These are phyloP conservation scores for Cryphonectria radicalis DNA, from an alignment of 2,329 filamentous ascomycete species.

Conservation along the genomic window DNA sequence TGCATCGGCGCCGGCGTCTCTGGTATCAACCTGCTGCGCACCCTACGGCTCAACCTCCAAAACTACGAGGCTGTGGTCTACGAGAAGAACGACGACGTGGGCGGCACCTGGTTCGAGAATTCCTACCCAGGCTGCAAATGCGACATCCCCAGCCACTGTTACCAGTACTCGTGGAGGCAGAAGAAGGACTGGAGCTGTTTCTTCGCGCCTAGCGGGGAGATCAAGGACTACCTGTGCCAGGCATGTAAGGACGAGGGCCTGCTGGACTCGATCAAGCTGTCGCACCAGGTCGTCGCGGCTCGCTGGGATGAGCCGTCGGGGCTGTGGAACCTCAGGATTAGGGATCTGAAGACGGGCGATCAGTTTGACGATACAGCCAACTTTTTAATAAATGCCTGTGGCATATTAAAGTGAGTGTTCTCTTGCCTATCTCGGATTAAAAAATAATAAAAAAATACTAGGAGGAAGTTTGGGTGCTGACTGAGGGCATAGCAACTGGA, in stretches of 20 bases:
- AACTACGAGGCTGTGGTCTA: conserved; percentile 55
- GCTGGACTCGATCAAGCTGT: conserved; percentile 47
- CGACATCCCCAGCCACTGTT: conserved; percentile 63
- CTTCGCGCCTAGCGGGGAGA: conserved; percentile 59
- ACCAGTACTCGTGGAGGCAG: conserved; percentile 64
- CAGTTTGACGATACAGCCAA: conserved; percentile 51
- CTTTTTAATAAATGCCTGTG: conserved; percentile 55
- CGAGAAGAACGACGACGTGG: conserved; percentile 59
- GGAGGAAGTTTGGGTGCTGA: background rate
- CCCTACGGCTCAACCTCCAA: conserved; percentile 47
- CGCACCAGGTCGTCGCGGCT: conserved; percentile 47
- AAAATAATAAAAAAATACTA: background rate
- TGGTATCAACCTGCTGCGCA: conserved; percentile 50
- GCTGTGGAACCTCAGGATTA: conserved; percentile 48
- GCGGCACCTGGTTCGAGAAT: conserved; percentile 64
- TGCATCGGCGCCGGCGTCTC: conserved; percentile 51
- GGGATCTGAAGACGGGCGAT: conserved; percentile 43
- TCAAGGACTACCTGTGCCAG: conserved; percentile 55
- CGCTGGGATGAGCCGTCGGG: conserved; percentile 50
- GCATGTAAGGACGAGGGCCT: conserved; percentile 55
- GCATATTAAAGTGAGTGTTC: conserved; percentile 55
- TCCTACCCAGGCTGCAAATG: conserved; percentile 61
- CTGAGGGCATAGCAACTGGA: conserved; percentile 48
- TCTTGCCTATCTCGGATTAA: background rate
- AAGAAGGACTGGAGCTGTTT: conserved; percentile 64